Evolutionary conservation across 805 yeast species (phyloP), one percentile per base, ranked within the genome.

Genomic region (Torulaspora gathmanii): DNA sequence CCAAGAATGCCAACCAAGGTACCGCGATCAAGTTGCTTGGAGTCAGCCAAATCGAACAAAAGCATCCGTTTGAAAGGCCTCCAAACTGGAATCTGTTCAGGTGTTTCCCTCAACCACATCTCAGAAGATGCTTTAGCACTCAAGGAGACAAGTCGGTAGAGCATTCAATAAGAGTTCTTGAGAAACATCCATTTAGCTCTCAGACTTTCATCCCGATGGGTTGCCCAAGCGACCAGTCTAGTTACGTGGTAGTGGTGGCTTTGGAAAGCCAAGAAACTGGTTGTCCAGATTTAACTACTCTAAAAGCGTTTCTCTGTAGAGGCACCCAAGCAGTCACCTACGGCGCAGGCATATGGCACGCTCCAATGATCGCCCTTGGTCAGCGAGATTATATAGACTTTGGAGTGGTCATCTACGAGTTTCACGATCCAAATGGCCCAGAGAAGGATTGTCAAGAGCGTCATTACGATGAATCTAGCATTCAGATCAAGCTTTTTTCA

Each of bases 121-220:
- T 84, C 45, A 71, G 82, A 27, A 27, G 45, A 23, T 13, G 19
- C 26, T 33, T 51, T 36, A 27, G 19, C n/a, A 38, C 23, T 22
- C 15, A 13, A 16, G 13, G 13, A 1, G 15, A 16, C 16, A 15
- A n/a, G 4, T 17, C 31, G 15, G 36, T 48, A 46, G 20, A 42
- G 44, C 84, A 83, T 57, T 57, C 63, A 1, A 67, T 84, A 7
- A 83, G 75, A 52, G 95, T 90, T 1, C 72, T 90, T 20, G 98
- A 90, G 61, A 75, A 95, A 64, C 98, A 90, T 63, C 96, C 96
- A 8, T 84, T 66, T 58, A 76, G 90, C 11, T 82, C 96, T 0
- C 98, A 90, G 65, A 84, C 96, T 0, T 90, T 90, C 61, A 56
- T 86, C n/a, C 97, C 98, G 5, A 77, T 91, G 86, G 96, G 97